These are phyloP conservation scores for Lippia alba DNA, from an alignment of 305 asterid species.

Conservation along the genomic window DNA sequence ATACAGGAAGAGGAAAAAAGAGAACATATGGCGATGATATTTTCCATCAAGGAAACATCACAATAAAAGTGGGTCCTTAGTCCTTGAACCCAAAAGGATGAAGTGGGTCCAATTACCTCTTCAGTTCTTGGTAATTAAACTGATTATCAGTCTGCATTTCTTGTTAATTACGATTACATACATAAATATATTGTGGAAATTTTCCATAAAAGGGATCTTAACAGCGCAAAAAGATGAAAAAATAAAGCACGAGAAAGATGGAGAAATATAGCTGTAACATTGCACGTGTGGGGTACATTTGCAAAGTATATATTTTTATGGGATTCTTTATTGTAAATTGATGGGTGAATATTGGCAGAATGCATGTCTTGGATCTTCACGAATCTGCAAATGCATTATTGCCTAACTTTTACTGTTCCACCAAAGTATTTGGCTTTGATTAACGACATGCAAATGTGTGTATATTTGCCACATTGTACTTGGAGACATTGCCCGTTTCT, in stretches of 20 bases:
- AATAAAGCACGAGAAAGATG: background rate
- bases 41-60: background rate
- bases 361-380: background rate
- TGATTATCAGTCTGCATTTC: background rate
- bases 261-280: constrained; percentile 8
- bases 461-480: background rate
- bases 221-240: background rate
- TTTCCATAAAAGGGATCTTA: constrained; percentile 4
- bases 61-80: constrained; percentile 12
- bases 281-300: constrained; percentile 21
- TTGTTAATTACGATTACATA: too few relatives aligned
- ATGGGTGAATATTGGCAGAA: background rate
- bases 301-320: background rate
- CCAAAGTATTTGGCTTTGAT: background rate
- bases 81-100: constrained; percentile 12
- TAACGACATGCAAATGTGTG: background rate
- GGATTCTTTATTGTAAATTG: background rate
- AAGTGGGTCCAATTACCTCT: constrained; percentile 16
- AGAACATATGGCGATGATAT: too few relatives aligned
- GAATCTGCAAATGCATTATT: constrained; percentile 13
- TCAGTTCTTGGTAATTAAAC: constrained; percentile 13
- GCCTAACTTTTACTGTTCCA: constrained; percentile 29
- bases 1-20: too few relatives aligned
- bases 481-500: background rate
- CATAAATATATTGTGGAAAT: constrained; percentile 1